Evolutionary conservation across 257 asterid species (phyloP).

Genomic region (Solanum virginianum): DNA sequence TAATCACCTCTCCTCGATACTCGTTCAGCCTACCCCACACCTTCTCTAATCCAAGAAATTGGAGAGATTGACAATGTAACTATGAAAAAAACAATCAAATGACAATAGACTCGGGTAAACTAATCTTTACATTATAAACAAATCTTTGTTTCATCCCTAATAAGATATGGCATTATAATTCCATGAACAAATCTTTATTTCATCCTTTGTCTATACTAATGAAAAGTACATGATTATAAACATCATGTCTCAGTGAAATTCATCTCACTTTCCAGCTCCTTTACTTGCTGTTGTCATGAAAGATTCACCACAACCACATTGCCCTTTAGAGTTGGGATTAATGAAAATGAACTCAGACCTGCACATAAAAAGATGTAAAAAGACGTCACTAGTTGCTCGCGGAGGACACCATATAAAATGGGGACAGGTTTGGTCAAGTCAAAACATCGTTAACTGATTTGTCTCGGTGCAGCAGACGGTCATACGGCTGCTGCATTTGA

Average conservation of each 20-base stretch:
- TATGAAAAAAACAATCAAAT: too few species aligned
- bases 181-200: neutral
- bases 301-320: constrained; percentile 20
- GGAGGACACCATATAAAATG: neutral
- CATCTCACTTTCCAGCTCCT: neutral
- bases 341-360: constrained; percentile 7
- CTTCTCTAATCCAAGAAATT: too few species aligned
- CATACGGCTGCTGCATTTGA: neutral
- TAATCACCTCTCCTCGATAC: too few species aligned
- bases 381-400: neutral
- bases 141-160: too few species aligned
- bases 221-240: neutral
- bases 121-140: neutral
- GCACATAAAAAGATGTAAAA: neutral
- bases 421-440: neutral
- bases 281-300: constrained; percentile 3
- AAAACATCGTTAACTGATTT: neutral
- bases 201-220: neutral
- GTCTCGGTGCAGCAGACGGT: neutral
- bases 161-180: neutral
- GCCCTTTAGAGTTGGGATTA: constrained; percentile 15
- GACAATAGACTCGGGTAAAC: too few species aligned
- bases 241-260: neutral
- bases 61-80: too few species aligned
- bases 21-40: too few species aligned